Base-by-base conservation (phyloP, 1,284 basidiomycete species). In the Fomitiporia mediterranea region DNA sequence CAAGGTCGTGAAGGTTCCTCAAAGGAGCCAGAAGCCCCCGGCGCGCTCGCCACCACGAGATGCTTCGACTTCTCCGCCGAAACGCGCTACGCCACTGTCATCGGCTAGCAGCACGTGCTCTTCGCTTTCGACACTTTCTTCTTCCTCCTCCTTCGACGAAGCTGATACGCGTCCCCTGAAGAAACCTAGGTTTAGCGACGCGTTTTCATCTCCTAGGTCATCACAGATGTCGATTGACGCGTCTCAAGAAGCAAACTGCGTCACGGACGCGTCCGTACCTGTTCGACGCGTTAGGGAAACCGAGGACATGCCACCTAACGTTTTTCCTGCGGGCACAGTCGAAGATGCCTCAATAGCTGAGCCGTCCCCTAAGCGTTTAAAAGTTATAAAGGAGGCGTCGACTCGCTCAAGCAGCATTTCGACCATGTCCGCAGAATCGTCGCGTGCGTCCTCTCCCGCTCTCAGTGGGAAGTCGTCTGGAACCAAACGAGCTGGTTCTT, bases 121-220 rank as follows among this genome's bases (percentile, higher is more conserved):
- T 40, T 40, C 39, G 9, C 39, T 40, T 8, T 17, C 39, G 39
- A 17, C 39, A 13, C 8, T 40, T 2, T 21, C 39, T 25, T 56
- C 55, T 9, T 19, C 13, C 40, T 37, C n/a, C 54, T 30, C 37
- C 13, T 7, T n/a, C 13, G 30, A 50, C 25, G 19, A 19, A 19
- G 19, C 17, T 17, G 27, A 50, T 43, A 39, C 56, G 50, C 51
- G 40, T 15, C 17, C 48, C 13, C 9, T 39, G 40, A 52, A 52
- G 49, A 56, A 56, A 32, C 35, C 30, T 19, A 51, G 37, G 40
- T 38, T n/a, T 9, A n/a, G 15, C n/a, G 30, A 51, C 55, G 50
- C 56, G 56, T 53, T 27, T 9, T 46, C 44, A 1, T 30, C 44
- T 13, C 25, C 44, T 15, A 46, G n/a, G 15, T 4, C 25, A 15